These are phyloP conservation scores for Physaria fendleri DNA, from an alignment of 345 rosid genomes.

Conservation along the genomic window DNA sequence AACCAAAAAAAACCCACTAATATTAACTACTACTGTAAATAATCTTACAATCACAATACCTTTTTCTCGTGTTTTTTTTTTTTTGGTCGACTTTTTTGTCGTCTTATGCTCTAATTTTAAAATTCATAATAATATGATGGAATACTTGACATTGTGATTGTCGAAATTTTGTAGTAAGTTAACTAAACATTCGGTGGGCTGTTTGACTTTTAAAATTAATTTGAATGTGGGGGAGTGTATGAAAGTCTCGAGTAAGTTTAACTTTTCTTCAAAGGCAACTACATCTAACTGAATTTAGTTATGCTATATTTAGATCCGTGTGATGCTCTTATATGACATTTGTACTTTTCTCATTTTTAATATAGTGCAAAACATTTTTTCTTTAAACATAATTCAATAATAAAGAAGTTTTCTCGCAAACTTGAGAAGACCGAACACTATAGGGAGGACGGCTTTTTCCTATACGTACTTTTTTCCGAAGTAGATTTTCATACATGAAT, in stretches of 20 bases:
- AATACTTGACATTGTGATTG: no score
- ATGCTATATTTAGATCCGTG: not conserved
- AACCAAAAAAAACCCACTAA: not conserved
- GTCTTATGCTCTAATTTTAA: not conserved
- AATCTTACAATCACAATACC: not conserved
- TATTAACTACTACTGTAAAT: not conserved
- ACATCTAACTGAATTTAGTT: not conserved
- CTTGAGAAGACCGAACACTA: no score
- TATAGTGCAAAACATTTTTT: no score
- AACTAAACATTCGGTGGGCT: not conserved
- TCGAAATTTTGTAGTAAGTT: no score
- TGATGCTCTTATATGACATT: not conserved
- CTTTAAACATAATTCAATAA: no score
- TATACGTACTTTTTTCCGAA: no score
- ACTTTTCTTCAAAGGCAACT: not conserved
- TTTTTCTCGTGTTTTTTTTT: no score
- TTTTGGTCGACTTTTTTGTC: no score
- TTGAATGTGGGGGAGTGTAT: not conserved
- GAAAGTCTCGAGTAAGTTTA: not conserved
- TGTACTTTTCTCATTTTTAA: no score
- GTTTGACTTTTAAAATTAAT: not conserved
- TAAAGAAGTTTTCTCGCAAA: no score
- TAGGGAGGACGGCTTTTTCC: no score
- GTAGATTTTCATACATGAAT: no score
- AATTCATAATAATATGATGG: not conserved